These are phyloP conservation scores for Acacia acuminata DNA, from an alignment of 306 rosid species.

Conservation along the genomic window DNA sequence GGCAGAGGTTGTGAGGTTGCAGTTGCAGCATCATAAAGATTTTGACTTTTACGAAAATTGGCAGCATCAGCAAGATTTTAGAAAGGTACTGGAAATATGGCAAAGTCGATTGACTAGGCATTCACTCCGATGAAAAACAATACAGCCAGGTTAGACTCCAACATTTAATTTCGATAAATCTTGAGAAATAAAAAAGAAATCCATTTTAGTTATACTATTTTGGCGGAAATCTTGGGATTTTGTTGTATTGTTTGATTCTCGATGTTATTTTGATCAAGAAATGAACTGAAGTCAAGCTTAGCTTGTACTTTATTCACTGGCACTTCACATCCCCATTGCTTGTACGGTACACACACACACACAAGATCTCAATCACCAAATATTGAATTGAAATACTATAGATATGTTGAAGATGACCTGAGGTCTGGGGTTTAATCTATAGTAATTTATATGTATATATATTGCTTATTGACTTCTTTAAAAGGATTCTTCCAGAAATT, in stretches of 20 bases:
- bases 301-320: background rate
- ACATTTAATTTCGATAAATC: background rate
- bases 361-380: too few relatives aligned
- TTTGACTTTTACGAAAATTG: background rate
- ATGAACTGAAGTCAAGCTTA: background rate
- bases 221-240: background rate
- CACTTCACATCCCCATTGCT: background rate
- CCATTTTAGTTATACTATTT: too few relatives aligned
- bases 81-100: slow-evolving; percentile 38
- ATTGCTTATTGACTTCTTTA: too few relatives aligned
- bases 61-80: slow-evolving; percentile 52
- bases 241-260: too few relatives aligned
- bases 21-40: too few relatives aligned
- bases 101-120: slow-evolving; percentile 29
- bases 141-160: slow-evolving; percentile 50
- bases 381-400: too few relatives aligned
- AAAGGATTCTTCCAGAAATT: too few relatives aligned
- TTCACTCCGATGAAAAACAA: slow-evolving; percentile 33
- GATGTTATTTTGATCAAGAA: background rate
- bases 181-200: background rate
- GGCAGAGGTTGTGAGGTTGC: too few relatives aligned
- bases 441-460: too few relatives aligned
- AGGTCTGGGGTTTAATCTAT: too few relatives aligned
- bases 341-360: too few relatives aligned
- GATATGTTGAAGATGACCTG: background rate